phyloP scores from a whole-genome alignment of 176 grass and related monocot species.

The Carex littledalei region DNA sequence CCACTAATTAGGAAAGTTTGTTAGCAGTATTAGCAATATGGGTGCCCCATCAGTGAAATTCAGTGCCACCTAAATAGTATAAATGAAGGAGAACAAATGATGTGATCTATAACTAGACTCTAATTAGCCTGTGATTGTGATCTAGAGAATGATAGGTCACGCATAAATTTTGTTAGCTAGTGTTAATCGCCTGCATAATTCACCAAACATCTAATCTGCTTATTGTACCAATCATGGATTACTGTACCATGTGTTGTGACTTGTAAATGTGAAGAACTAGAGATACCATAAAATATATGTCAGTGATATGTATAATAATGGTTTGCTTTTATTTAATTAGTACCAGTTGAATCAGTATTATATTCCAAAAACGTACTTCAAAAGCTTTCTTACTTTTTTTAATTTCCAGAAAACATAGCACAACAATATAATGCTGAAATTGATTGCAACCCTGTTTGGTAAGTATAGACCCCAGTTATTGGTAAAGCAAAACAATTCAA shows the following conservation, averaged over 20 bases:
- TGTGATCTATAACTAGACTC: conserved; percentile 16
- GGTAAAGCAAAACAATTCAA: background rate
- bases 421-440: background rate
- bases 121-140: conserved; percentile 8
- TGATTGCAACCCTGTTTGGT: background rate
- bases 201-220: background rate
- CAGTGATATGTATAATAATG: no score
- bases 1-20: conserved; percentile 18
- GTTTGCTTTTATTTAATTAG: background rate
- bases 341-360: background rate
- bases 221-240: background rate
- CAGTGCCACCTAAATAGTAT: conserved; percentile 9
- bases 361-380: background rate
- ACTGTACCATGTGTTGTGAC: background rate
- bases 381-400: background rate
- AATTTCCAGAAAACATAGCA: background rate
- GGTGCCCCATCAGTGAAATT: background rate
- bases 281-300: background rate
- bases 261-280: background rate
- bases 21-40: conserved; percentile 1
- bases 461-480: background rate
- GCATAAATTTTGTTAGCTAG: background rate
- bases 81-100: background rate
- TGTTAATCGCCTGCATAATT: background rate
- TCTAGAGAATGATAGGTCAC: background rate